Base-by-base conservation (phyloP, 805 yeast species). In the Grigorovia jiainica region DNA sequence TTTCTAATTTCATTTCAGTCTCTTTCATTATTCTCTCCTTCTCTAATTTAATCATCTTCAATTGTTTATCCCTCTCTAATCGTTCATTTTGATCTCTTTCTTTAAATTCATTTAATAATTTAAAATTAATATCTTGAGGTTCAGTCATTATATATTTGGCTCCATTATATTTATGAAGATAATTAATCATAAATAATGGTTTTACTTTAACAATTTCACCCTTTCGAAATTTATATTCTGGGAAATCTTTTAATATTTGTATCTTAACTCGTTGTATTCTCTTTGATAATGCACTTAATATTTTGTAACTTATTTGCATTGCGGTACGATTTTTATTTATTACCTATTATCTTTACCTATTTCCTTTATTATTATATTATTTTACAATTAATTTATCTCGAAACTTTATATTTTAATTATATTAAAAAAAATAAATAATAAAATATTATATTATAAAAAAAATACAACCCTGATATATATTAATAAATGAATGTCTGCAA, bases 141-240 rank as follows among this genome's bases (percentile, higher is more conserved):
- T 50, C 64, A 34, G 49, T 32, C 21, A 71, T 57, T 18, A 86
- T 70, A 54, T 86, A 87, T 16, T 76, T 72, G 3, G 95, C 96
- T 35, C 86, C 83, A 53, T 84, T 79, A 46, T 67, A 53, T 34
- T 76, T 75, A 53, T 86, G 86, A 43, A 87, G 71, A 51, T 66
- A 75, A 63, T 84, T 85, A 56, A 90, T 76, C 95, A 87, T 87
- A 47, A 75, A 68, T 18, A 87, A 83, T 24, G 95, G 87, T 47
- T 76, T 72, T 16, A 87, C 95, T 29, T 73, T 67, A 23, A 82
- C 70, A 35, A 87, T 71, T 64, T 87, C 82, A 29, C 96, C 96
- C 46, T 65, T 67, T 18, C 27, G 43, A 11, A 65, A 65, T 17
- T 95, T 94, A 43, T 80, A 62, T 11, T 71, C 72, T 24, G 78